phyloP scores from a whole-genome alignment of 2,329 filamentous ascomycete genomes.

The Penicillium digitatum region DNA sequence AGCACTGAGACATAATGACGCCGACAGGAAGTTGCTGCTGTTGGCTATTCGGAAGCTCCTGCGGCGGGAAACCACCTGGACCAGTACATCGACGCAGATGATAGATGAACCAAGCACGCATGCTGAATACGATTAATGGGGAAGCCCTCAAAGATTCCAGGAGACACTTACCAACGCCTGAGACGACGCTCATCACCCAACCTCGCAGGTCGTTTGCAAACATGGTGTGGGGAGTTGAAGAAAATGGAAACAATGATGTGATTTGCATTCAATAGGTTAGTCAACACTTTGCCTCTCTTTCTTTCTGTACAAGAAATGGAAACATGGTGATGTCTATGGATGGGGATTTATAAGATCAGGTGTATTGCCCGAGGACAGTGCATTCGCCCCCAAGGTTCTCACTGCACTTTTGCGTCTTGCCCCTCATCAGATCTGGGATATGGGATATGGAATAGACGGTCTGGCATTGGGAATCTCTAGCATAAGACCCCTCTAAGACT shows the following conservation, averaged over 20 bases:
- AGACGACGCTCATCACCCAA: slow-evolving; percentile 83
- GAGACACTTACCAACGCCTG: slow-evolving; percentile 63
- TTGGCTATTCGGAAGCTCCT: slow-evolving; percentile 81
- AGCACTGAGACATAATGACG: slow-evolving; percentile 86
- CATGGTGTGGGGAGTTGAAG: slow-evolving; percentile 34
- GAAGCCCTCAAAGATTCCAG: background rate
- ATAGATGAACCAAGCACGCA: slow-evolving; percentile 71
- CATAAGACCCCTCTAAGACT: background rate
- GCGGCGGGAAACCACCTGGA: slow-evolving; percentile 68
- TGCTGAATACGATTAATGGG: slow-evolving; percentile 32
- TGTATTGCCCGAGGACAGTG: background rate
- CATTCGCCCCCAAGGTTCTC: slow-evolving; percentile 17
- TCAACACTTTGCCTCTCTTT: slow-evolving; percentile 11
- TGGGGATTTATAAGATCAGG: background rate
- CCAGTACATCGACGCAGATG: slow-evolving; percentile 78
- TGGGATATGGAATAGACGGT: background rate
- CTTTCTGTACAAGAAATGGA: background rate
- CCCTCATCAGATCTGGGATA: background rate
- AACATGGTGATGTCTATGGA: background rate
- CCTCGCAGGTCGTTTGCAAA: slow-evolving; percentile 76
- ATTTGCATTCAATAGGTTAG: slow-evolving; percentile 11
- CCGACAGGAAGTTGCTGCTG: slow-evolving; percentile 81
- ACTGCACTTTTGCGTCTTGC: background rate
- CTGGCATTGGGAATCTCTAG: background rate
- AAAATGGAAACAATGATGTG: slow-evolving; percentile 22